A percentile compares a stretch with the other conserved stretches of the same genome.
Evolutionary conservation across 2,329 filamentous ascomycete genomes (phyloP).

Genomic region (Penicillium aurantiogriseum): DNA sequence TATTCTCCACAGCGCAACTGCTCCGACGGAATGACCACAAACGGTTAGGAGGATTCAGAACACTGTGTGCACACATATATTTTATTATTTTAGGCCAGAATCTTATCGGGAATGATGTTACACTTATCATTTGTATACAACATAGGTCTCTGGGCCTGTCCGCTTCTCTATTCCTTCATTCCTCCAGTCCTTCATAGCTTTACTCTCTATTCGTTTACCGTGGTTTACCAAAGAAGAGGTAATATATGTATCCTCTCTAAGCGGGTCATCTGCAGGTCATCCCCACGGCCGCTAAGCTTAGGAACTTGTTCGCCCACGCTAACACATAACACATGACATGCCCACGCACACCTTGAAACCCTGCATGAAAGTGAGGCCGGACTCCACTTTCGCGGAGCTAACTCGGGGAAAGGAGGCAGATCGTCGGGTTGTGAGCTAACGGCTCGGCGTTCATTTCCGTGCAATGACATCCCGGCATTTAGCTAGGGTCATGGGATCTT

Average conservation of each 20-base stretch:
- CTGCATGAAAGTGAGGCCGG: neutral
- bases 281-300: neutral
- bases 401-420: neutral
- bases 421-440: neutral
- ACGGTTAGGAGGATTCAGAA: neutral
- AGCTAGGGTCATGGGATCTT: neutral
- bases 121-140: neutral
- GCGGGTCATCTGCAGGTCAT: neutral
- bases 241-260: no score
- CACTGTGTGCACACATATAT: neutral
- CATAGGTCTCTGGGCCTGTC: constrained; percentile 2
- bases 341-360: neutral
- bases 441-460: neutral
- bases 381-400: neutral
- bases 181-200: neutral
- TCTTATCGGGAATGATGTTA: constrained; percentile 15
- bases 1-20: neutral
- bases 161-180: neutral
- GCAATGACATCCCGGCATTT: neutral
- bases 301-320: neutral
- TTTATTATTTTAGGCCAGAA: neutral
- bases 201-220: neutral
- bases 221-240: neutral
- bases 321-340: neutral
- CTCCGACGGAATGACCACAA: constrained; percentile 13